phyloP scores from a whole-genome alignment of 202 grass and related monocot species.

The Brachypodium distachyon region DNA sequence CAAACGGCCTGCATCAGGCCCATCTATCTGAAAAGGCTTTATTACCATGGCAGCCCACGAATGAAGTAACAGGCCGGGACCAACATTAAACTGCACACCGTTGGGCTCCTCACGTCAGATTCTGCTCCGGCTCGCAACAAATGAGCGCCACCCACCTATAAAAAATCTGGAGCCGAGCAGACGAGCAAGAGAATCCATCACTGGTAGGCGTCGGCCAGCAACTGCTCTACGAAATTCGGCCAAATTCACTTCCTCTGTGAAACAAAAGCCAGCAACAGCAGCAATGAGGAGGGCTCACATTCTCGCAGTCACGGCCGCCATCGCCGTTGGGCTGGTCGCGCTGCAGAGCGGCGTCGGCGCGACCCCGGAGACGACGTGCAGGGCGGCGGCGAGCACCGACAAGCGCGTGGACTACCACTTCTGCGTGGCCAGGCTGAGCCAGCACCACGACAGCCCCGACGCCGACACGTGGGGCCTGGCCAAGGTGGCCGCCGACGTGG shows the following conservation, averaged over 20 bases:
- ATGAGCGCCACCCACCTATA: no score
- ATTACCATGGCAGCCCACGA: background rate
- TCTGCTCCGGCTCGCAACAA: no score
- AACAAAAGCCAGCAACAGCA: background rate
- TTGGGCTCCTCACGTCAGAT: background rate
- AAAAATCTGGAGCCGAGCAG: background rate
- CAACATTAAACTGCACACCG: background rate
- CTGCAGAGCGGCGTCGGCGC: background rate
- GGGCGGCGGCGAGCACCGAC: background rate
- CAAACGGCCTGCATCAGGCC: no score
- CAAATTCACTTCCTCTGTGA: background rate
- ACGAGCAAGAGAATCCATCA: background rate
- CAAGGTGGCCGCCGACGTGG: slow-evolving; percentile 35
- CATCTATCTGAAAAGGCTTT: background rate
- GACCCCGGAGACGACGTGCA: slow-evolving; percentile 21
- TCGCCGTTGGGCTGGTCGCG: background rate
- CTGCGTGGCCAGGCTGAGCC: slow-evolving; percentile 15
- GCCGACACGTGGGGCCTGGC: slow-evolving; percentile 42
- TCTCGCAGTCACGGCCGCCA: background rate
- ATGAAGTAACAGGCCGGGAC: background rate
- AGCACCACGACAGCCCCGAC: slow-evolving; percentile 38
- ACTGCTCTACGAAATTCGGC: no score
- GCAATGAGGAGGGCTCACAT: background rate
- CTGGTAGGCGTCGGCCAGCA: background rate
- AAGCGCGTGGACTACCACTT: slow-evolving; percentile 17